phyloP scores from a whole-genome alignment of 345 rosid genomes.

The Mallotus nudiflorus region DNA sequence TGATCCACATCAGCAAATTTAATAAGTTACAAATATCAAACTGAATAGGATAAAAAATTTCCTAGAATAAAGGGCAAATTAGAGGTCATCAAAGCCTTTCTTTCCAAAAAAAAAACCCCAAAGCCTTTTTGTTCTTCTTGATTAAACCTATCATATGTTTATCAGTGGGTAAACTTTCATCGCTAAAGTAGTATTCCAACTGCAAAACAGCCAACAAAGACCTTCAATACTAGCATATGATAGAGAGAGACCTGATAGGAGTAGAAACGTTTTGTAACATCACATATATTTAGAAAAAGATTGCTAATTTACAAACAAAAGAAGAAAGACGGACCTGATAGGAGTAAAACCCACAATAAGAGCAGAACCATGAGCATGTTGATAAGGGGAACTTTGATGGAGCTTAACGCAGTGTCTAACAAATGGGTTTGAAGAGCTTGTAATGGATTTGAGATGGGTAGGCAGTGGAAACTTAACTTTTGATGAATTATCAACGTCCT shows the following conservation, averaged over 20 bases:
- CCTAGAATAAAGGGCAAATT: neutral
- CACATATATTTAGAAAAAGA: neutral
- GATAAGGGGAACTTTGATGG: constrained; percentile 72
- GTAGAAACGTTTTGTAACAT: neutral
- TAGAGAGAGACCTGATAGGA: too few species aligned
- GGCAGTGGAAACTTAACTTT: constrained; percentile 35
- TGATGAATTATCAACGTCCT: constrained; percentile 6
- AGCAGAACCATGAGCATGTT: constrained; percentile 71
- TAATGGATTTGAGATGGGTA: constrained; percentile 48
- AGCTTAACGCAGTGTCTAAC: constrained; percentile 92
- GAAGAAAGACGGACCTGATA: constrained; percentile 48
- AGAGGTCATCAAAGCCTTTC: constrained; percentile 39
- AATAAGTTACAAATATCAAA: too few species aligned
- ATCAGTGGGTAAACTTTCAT: constrained; percentile 81
- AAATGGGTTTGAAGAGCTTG: constrained; percentile 78
- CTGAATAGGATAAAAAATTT: too few species aligned
- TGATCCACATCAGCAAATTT: too few species aligned
- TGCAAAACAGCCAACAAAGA: too few species aligned
- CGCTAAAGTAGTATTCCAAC: constrained; percentile 95
- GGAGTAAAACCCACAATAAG: constrained; percentile 80
- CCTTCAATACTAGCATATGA: too few species aligned
- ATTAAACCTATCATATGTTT: constrained; percentile 63
- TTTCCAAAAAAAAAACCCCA: too few species aligned
- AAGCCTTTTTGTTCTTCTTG: constrained; percentile 79
- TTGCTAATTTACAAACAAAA: neutral